Evolutionary conservation across 2,329 filamentous ascomycete species (phyloP), one percentile per base, ranked within the genome.

Genomic region (Aspergillus sp.): DNA sequence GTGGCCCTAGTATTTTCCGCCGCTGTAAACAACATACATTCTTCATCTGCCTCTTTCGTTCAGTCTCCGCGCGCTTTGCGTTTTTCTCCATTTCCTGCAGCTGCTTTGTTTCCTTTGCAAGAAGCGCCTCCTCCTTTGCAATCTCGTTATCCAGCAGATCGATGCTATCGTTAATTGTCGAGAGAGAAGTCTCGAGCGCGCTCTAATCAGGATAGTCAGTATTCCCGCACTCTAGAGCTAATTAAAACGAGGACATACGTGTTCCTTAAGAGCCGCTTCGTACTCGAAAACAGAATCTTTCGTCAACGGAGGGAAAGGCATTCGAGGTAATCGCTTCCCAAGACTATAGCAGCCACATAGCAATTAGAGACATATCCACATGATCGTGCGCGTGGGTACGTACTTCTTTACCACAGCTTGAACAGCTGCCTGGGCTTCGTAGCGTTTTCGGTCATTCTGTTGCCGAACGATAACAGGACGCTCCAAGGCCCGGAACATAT

Each of bases 261-360:
- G 75, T 61, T 77, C 75, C 57, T 75, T 68, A 8, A 79, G 67
- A 5, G 73, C 75, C 50, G 73, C 67, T 56, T 79, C 77, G 45
- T 77, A 77, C 60, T 79, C 75, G 60, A 79, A 79, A 50, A 69
- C 71, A 0, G 70, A 70, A 42, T 77, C 75, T 53, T 76, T 76
- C 11, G 74, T 73, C 24, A 70, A 66, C 5, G 75, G 75, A 2
- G 77, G 77, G 58, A 79, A 79, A 5, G 77, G 76, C 76, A 79
- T 79, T 59, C 75, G 70, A 37, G 77, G 76, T 3, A 79, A 67
- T 42, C 77, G 70, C 62, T 71, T 74, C 20, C 68, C 71, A 54
- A 78, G 66, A 58, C 75, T 77, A 49, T 3, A 42, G 33, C 8
- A 20, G 8, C 19, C 30, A n/a, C 15, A 33, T n/a, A 13, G 24